Evolutionary conservation across 2,329 filamentous ascomycete species (phyloP), one percentile per base, ranked within the genome.

Genomic region (Penicillium sp.): DNA sequence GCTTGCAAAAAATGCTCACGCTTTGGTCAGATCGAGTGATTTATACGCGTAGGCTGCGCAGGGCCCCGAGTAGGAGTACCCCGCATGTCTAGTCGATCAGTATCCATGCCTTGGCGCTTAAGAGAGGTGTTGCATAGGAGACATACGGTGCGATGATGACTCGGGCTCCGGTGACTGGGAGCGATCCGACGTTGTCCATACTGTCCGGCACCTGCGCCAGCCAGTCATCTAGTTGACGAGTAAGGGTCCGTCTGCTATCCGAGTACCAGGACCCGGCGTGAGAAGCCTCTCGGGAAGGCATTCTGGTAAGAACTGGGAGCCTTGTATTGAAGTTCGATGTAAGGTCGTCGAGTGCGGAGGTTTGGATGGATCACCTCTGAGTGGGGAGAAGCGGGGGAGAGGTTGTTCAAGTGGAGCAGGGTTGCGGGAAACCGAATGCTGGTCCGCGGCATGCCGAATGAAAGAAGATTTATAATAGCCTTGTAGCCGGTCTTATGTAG

Each of bases 41-140:
- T 89, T 93, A 74, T 97, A 98, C 7, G 93, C 93, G 84, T 89
- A 97, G 38, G 91, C 93, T 38, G 93, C 93, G 59, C 89, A 92
- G 33, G 85, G 82, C 6, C 93, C 93, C 3, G 93, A 98, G 76
- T 92, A 97, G 1, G 81, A 76, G 73, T 95, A 98, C 53, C 93
- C 93, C 52, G 93, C 93, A 70, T 98, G 93, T 53, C 92, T 96
- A 62, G 60, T 46, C 49, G 12, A 47, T 41, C 43, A 66, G 53
- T 44, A 53, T 29, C 6, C 13, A 15, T 23, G 35, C 1, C 4
- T 2, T 10, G 12, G 33, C 8, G 12, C 18, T 4, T 2, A 5
- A 20, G 1, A 23, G 2, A 15, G 2, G 13, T 12, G 23, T 4
- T 8, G 15, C 12, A 3, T 23, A 13, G 18, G 28, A 15, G 39